phyloP scores from a whole-genome alignment of 2,329 filamentous ascomycete genomes.

The Harringtonia aguacate region DNA sequence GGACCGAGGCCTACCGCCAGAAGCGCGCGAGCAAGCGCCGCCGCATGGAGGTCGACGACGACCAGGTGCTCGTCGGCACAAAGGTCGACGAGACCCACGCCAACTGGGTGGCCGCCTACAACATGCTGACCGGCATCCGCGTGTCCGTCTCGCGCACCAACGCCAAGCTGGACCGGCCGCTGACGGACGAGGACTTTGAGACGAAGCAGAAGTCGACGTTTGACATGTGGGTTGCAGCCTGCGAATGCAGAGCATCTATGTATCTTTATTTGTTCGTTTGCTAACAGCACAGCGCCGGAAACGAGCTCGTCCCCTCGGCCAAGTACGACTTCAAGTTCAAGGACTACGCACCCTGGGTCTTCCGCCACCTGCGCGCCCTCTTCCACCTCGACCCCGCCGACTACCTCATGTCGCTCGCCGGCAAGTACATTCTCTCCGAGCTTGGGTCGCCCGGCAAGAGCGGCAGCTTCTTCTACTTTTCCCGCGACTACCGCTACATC shows the following conservation, averaged over 20 bases:
- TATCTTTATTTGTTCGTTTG: slow-evolving; percentile 1
- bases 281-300: slow-evolving; percentile 64
- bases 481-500: slow-evolving; percentile 98
- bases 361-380: slow-evolving; percentile 76
- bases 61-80: slow-evolving; percentile 87
- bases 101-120: slow-evolving; percentile 97
- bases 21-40: slow-evolving; percentile 82
- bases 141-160: slow-evolving; percentile 95
- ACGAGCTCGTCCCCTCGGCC: slow-evolving; percentile 91
- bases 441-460: slow-evolving; percentile 95
- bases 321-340: slow-evolving; percentile 99
- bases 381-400: slow-evolving; percentile 94
- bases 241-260: too few species aligned
- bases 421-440: slow-evolving; percentile 97
- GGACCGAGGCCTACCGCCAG: slow-evolving; percentile 87
- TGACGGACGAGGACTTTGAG: slow-evolving; percentile 87
- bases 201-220: slow-evolving; percentile 97
- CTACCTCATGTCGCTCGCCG: slow-evolving; percentile 95
- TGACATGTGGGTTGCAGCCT: slow-evolving; percentile 61
- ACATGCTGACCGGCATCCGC: slow-evolving; percentile 98
- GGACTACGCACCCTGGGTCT: slow-evolving; percentile 99
- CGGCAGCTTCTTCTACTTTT: slow-evolving; percentile 99
- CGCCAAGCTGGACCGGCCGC: slow-evolving; percentile 83
- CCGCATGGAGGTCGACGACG: slow-evolving; percentile 77
- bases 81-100: slow-evolving; percentile 96